A percentile compares a stretch with the other conserved stretches of the same genome.
Conservation (phyloP, 1,139 yeast genomes). For the Blastobotrys aristatus region DNA sequence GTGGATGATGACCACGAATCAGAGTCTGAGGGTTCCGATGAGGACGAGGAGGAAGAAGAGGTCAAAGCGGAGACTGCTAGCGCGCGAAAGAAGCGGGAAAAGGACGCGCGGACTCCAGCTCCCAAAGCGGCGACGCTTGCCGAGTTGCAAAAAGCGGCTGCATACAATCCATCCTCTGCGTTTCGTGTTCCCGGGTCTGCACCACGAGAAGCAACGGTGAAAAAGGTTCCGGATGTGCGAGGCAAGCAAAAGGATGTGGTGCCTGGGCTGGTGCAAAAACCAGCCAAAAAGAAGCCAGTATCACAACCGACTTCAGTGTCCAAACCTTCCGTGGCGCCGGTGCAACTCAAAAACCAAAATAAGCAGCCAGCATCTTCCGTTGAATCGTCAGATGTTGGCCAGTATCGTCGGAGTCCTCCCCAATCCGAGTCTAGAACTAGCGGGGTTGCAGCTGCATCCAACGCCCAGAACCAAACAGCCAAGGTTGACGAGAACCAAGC, state of each 20-base stretch:
- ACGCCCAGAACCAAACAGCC: not conserved
- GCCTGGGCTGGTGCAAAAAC: not conserved
- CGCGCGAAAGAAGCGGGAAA: conserved; percentile 4
- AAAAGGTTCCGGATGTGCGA: not conserved
- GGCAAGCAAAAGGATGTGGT: not conserved
- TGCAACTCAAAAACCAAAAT: not conserved
- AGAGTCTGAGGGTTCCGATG: conserved; percentile 14
- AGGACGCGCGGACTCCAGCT: conserved; percentile 5
- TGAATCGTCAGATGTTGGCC: not conserved
- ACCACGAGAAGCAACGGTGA: not conserved
- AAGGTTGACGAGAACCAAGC: conserved; percentile 7
- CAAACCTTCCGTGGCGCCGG: conserved; percentile 7
- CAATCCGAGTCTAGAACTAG: not conserved
- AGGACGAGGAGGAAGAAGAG: conserved; percentile 3
- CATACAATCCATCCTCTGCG: not conserved
- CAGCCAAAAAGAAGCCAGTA: not conserved
- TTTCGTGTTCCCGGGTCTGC: conserved; percentile 4
- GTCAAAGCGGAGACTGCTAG: conserved; percentile 1
- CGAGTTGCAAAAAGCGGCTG: conserved; percentile 4
- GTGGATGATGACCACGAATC: not conserved
- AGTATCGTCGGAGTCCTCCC: conserved; percentile 5
- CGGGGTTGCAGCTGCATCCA: not conserved
- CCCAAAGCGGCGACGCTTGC: conserved; percentile 6
- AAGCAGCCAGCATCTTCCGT: not conserved
- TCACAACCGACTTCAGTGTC: not conserved